These are phyloP conservation scores for Dispira parvispora DNA, from an alignment of 192 early-diverging fungal species.

Conservation along the genomic window DNA sequence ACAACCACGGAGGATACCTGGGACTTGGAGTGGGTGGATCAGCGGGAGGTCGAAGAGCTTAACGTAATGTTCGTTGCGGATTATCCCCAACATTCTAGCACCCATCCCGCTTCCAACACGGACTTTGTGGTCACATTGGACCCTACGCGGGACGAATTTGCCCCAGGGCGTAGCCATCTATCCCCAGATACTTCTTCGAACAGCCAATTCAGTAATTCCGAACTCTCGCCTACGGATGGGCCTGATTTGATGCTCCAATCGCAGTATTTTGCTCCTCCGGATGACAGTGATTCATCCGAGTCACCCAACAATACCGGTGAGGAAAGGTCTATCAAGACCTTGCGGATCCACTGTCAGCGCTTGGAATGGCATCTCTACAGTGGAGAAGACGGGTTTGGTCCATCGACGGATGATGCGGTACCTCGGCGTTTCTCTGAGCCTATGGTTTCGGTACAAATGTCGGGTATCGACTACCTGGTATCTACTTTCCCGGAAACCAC, in stretches of 20 bases:
- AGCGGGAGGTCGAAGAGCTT: neutral
- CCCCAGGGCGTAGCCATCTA: neutral
- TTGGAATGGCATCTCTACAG: slow-evolving; percentile 46
- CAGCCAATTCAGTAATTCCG: neutral
- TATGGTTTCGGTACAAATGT: slow-evolving; percentile 32
- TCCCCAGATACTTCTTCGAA: neutral
- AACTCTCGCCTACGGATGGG: neutral
- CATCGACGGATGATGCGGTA: neutral
- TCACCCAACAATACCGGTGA: neutral
- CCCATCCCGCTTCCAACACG: neutral
- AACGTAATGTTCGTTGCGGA: slow-evolving; percentile 5
- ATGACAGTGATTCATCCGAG: neutral
- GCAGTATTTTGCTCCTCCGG: slow-evolving; percentile 6
- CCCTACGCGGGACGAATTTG: neutral
- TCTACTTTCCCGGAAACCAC: slow-evolving; percentile 29
- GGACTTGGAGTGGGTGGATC: slow-evolving; percentile 10
- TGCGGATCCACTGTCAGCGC: neutral
- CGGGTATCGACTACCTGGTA: slow-evolving; percentile 31
- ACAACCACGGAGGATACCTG: neutral
- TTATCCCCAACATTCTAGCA: neutral
- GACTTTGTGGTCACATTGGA: neutral
- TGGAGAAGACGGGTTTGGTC: slow-evolving; percentile 41
- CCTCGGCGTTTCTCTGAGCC: neutral
- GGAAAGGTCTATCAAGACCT: neutral
- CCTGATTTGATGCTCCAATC: slow-evolving; percentile 2